Evolutionary conservation across 129 eudicot species (phyloP).

Genomic region (Flaveria robusta): DNA sequence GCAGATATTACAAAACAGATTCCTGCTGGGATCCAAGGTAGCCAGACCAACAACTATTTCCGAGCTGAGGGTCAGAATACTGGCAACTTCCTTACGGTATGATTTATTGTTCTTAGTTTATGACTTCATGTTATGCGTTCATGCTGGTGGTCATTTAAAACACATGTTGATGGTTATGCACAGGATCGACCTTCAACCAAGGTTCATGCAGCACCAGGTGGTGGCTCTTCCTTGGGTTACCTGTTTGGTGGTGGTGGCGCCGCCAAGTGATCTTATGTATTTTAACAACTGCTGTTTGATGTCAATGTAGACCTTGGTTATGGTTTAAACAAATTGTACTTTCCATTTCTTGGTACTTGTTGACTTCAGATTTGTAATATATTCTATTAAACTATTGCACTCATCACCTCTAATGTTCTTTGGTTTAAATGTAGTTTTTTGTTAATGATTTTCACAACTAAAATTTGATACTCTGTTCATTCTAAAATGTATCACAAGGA

Average conservation of each 20-base stretch:
- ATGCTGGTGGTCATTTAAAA: background rate
- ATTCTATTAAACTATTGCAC: conserved; percentile 18
- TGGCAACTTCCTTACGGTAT: conserved; percentile 82
- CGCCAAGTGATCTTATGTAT: conserved; percentile 30
- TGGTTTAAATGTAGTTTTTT: background rate
- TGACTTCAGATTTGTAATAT: conserved; percentile 45
- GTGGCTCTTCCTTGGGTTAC: conserved; percentile 71
- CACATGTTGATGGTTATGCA: background rate
- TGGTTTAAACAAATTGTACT: conserved; percentile 36
- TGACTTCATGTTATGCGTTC: background rate
- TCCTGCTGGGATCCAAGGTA: conserved; percentile 76
- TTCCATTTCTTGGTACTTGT: conserved; percentile 38
- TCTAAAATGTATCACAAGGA: too few species aligned
- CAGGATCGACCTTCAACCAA: conserved; percentile 77
- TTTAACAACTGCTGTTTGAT: conserved; percentile 27
- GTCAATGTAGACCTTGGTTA: conserved; percentile 36
- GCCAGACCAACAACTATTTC: conserved; percentile 56
- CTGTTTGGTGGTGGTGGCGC: conserved; percentile 59
- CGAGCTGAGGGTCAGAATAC: conserved; percentile 79
- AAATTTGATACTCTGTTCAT: too few species aligned
- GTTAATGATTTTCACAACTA: background rate
- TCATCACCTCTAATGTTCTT: conserved; percentile 13
- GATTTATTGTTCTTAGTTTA: background rate
- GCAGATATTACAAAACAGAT: conserved; percentile 45
- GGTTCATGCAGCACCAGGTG: conserved; percentile 79